Evolutionary conservation across 225 moss, liverwort and hornwort species (phyloP), one percentile per base, ranked within the genome.

Genomic region (Straminergon stramineum): DNA sequence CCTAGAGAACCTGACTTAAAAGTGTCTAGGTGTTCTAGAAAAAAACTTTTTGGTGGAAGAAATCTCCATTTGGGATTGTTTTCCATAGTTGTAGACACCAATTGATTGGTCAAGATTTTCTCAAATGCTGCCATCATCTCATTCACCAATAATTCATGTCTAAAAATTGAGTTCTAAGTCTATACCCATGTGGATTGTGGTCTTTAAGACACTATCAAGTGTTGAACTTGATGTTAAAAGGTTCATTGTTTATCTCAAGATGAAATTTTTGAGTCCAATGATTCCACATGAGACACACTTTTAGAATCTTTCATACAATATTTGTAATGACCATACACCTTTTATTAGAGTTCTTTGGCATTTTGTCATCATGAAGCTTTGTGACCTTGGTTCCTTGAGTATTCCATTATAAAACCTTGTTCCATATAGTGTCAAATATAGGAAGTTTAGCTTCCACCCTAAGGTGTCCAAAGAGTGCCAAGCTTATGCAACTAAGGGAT

Each of bases 1-100:
- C 2, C 21, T 0, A 1, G 0, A 22, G 2, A 68, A 37, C 0
- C 2, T 6, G 4, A n/a, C 21, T 37, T 68, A 6, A n/a, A 68
- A 68, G 22, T 37, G 2, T 37, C 12, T 68, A 68, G 12, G 12
- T 21, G 12, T n/a, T 37, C 0, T 0, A 1, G 1, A 6, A 68
- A 68, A 12, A n/a, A 37, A 68, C 22, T 68, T 68, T 0, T 0
- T 0, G 5, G 1, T 68, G 12, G 21, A n/a, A 37, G 2, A n/a
- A n/a, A 21, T 34, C 9, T 66, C 34, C 2, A 18, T 34, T 34
- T 17, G 65, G 18, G 1, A 5, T 18, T 34, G 1, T 34, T 66
- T 65, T 34, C 18, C 2, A 34, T 17, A 34, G 10, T 34, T 18
- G 34, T 34, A 66, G 10, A 34, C 18, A 18, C 18, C 9, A 17